These are phyloP conservation scores for Dispira parvispora DNA, from an alignment of 192 early-diverging fungal genomes.

Conservation along the genomic window DNA sequence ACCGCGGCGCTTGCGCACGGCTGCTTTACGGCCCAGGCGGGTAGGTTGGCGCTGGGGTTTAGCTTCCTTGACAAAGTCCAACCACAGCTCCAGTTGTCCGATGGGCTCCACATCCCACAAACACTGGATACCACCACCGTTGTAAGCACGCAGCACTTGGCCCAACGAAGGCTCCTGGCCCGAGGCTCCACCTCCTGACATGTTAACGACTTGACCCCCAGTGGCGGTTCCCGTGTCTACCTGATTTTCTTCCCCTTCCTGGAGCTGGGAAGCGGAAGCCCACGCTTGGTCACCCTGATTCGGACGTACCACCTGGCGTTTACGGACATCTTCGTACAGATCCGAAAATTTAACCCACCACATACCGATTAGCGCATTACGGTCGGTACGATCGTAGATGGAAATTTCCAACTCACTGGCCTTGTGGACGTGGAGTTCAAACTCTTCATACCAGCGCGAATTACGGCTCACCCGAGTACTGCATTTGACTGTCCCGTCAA, in stretches of 20 bases:
- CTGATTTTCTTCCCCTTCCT: neutral
- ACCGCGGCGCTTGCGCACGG: slow-evolving; percentile 64
- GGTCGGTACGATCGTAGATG: slow-evolving; percentile 68
- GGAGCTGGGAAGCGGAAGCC: slow-evolving; percentile 22
- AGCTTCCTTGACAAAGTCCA: slow-evolving; percentile 60
- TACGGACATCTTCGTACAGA: slow-evolving; percentile 71
- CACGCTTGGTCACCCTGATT: slow-evolving; percentile 38
- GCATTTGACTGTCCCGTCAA: slow-evolving; percentile 66
- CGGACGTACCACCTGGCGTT: slow-evolving; percentile 40
- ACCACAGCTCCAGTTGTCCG: slow-evolving; percentile 70
- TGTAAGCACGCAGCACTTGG: slow-evolving; percentile 8
- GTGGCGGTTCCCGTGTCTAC: slow-evolving; percentile 23
- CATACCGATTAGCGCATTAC: slow-evolving; percentile 58
- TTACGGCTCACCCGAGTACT: slow-evolving; percentile 55
- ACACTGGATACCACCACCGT: slow-evolving; percentile 25
- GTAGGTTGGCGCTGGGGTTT: slow-evolving; percentile 25
- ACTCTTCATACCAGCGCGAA: slow-evolving; percentile 68
- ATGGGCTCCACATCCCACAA: slow-evolving; percentile 75
- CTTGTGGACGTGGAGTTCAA: slow-evolving; percentile 76
- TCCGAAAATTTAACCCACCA: slow-evolving; percentile 91
- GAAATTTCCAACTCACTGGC: slow-evolving; percentile 85
- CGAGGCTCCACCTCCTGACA: slow-evolving; percentile 6
- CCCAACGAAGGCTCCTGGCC: slow-evolving; percentile 13
- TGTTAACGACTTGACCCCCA: slow-evolving; percentile 24
- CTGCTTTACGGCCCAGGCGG: slow-evolving; percentile 54